These are phyloP conservation scores for Pisolithus thermaeus DNA, from an alignment of 1,284 basidiomycete species.

Conservation along the genomic window DNA sequence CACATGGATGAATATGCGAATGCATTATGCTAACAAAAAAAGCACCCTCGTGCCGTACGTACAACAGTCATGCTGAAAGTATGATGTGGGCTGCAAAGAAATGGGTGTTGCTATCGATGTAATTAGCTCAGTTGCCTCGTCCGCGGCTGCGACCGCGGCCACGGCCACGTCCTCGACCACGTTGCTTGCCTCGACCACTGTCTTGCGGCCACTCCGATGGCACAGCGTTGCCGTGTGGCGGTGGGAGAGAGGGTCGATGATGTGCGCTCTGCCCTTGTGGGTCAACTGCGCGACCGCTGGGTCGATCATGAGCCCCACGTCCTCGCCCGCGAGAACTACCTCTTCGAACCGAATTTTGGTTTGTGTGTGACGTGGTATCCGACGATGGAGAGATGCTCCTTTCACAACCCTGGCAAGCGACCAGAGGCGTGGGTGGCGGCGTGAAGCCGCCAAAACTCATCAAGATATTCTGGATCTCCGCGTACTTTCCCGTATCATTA, in stretches of 20 bases:
- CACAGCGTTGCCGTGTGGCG: constrained; percentile 6
- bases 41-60: too few species aligned
- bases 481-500: constrained; percentile 31
- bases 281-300: background rate
- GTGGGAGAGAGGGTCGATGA: constrained; percentile 1
- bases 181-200: constrained; percentile 31
- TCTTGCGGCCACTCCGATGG: constrained; percentile 6
- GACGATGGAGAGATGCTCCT: constrained; percentile 5
- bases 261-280: background rate
- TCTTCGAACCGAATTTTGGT: background rate
- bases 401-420: constrained; percentile 10
- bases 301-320: constrained; percentile 9
- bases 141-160: constrained; percentile 21
- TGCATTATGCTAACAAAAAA: background rate
- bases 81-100: background rate
- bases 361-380: background rate
- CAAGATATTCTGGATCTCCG: constrained; percentile 51
- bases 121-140: constrained; percentile 11
- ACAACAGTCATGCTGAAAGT: background rate
- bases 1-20: background rate
- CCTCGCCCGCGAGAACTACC: constrained; percentile 4
- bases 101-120: background rate
- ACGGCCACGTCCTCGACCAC: constrained; percentile 36
- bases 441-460: constrained; percentile 49
- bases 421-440: constrained; percentile 38